A percentile compares a stretch with the other conserved stretches of the same genome.
phyloP scores from a whole-genome alignment of 2,329 filamentous ascomycete species.

The Xylaria hypoxylon region DNA sequence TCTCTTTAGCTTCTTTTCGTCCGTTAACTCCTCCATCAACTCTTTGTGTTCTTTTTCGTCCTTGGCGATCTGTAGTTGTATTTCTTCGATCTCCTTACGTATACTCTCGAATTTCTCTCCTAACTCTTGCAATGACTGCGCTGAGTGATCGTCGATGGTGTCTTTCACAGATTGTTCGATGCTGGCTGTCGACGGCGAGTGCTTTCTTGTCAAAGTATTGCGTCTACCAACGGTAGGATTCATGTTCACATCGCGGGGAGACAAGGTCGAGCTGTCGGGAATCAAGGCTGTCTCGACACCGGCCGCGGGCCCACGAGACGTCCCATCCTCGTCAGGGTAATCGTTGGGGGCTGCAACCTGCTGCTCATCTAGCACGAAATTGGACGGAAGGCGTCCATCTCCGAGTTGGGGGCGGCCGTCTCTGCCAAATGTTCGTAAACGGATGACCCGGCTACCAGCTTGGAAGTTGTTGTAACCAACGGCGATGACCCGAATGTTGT shows the following conservation, averaged over 20 bases:
- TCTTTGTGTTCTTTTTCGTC: constrained; percentile 78
- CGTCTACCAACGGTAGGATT: constrained; percentile 61
- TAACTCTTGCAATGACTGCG: constrained; percentile 78
- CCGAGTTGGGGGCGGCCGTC: constrained; percentile 73
- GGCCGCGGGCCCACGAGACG: constrained; percentile 62
- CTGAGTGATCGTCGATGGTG: constrained; percentile 64
- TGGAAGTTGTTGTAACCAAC: constrained; percentile 94
- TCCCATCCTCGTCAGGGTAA: constrained; percentile 62
- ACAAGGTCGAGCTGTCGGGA: constrained; percentile 69
- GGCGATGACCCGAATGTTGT: constrained; percentile 92
- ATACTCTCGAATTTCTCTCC: constrained; percentile 84
- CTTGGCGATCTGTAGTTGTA: constrained; percentile 74
- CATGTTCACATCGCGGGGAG: constrained; percentile 73
- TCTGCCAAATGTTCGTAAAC: constrained; percentile 79
- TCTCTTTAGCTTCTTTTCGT: constrained; percentile 82
- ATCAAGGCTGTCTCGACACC: constrained; percentile 71
- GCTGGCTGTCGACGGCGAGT: constrained; percentile 76
- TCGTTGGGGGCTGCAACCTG: constrained; percentile 56
- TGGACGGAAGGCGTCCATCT: constrained; percentile 67
- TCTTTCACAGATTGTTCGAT: constrained; percentile 63
- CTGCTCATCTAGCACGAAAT: constrained; percentile 65
- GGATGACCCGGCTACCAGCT: constrained; percentile 85
- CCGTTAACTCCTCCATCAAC: constrained; percentile 75
- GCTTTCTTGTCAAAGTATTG: constrained; percentile 77
- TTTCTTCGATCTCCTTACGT: constrained; percentile 84